Evolutionary conservation across 495 filamentous ascomycete genomes (phyloP).

Genomic region (Thermochaetoides thermophila): DNA sequence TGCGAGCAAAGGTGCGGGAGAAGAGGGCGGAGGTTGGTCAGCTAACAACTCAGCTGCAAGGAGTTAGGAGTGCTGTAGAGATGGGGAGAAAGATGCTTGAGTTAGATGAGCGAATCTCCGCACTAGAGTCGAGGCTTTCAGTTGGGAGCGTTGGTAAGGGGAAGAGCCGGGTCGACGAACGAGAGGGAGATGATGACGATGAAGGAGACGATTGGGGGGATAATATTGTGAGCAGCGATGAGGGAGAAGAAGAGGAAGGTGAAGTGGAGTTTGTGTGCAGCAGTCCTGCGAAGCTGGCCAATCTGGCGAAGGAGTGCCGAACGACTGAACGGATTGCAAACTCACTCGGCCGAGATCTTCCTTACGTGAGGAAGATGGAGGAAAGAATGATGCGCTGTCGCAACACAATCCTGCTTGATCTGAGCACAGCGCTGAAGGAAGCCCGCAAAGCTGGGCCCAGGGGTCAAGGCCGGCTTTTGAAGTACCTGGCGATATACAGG

Average conservation of each 20-base stretch:
- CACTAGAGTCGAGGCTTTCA: constrained; percentile 54
- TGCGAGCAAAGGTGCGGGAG: constrained; percentile 33
- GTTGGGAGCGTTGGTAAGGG: constrained; percentile 20
- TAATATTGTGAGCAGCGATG: constrained; percentile 10
- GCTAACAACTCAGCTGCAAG: constrained; percentile 26
- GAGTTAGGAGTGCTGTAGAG: constrained; percentile 28
- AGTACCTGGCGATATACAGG: constrained; percentile 62
- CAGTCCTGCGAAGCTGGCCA: constrained; percentile 27
- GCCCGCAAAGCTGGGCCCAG: constrained; percentile 38
- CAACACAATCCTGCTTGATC: constrained; percentile 70
- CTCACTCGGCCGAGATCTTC: constrained; percentile 25
- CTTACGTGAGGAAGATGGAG: constrained; percentile 37
- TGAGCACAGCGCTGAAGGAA: constrained; percentile 66
- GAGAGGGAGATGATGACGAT: constrained; percentile 18
- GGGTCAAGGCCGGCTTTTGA: constrained; percentile 45
- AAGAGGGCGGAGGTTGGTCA: constrained; percentile 27
- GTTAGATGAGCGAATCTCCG: constrained; percentile 51
- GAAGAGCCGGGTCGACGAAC: constrained; percentile 13
- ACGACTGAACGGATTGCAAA: constrained; percentile 24
- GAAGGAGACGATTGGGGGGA: not conserved
- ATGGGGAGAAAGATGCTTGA: constrained; percentile 55
- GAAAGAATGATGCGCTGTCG: constrained; percentile 36
- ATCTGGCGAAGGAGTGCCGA: constrained; percentile 30
- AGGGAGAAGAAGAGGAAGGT: constrained; percentile 10
- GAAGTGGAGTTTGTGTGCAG: constrained; percentile 20